Conservation (phyloP, 2,329 filamentous ascomycete species). For the Claviceps pusilla region DNA sequence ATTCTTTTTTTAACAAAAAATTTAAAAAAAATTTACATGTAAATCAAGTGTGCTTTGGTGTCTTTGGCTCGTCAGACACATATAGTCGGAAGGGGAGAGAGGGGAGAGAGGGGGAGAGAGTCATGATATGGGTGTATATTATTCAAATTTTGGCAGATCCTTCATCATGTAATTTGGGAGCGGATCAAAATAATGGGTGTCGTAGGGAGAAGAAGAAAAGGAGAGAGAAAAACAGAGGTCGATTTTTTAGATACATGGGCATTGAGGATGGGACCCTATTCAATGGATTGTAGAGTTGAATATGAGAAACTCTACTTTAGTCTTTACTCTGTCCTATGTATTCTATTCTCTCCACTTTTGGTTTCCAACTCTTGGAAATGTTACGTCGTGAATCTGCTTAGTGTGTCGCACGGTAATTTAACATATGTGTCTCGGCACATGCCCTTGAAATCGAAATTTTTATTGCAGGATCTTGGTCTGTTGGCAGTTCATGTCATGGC, state of each 20-base stretch:
- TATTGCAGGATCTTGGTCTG: not conserved
- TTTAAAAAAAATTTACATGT: too few relatives aligned
- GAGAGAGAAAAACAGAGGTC: not conserved
- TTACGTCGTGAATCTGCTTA: not conserved
- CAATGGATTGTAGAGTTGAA: not conserved
- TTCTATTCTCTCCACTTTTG: not conserved
- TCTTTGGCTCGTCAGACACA: too few relatives aligned
- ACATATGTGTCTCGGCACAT: not conserved
- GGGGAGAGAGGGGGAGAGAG: too few relatives aligned
- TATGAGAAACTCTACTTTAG: not conserved
- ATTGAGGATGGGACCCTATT: not conserved
- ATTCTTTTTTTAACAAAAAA: not conserved
- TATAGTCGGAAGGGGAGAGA: too few relatives aligned
- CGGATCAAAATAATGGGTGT: not conserved
- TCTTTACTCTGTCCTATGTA: not conserved
- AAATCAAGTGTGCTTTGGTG: too few relatives aligned
- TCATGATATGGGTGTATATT: not conserved
- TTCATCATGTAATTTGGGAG: not conserved
- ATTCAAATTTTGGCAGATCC: not conserved
- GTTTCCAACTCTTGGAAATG: not conserved
- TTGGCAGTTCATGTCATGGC: not conserved
- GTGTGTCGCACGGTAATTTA: not conserved
- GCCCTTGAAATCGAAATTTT: not conserved
- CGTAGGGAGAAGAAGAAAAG: not conserved
- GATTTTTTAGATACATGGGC: too few relatives aligned